These are phyloP conservation scores for Magnaporthiopsis incrustans DNA, from an alignment of 2,329 filamentous ascomycete species.

Conservation along the genomic window DNA sequence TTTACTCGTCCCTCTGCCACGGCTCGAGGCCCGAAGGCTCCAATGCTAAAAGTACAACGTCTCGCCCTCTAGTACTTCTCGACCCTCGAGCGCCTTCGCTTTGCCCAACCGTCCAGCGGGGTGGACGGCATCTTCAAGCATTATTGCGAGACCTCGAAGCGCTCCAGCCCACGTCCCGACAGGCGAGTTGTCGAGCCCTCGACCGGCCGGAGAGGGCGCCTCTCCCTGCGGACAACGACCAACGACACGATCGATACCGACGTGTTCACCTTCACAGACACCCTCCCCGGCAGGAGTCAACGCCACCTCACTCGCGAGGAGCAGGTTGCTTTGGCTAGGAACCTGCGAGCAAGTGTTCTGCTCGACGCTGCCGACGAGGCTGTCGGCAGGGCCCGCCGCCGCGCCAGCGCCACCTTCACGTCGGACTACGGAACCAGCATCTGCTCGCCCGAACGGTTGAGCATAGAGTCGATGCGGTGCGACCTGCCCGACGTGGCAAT, in stretches of 20 bases:
- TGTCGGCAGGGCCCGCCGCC: conserved; percentile 38
- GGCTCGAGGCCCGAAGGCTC: too few relatives aligned
- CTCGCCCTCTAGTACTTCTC: conserved; percentile 57
- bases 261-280: conserved; percentile 59
- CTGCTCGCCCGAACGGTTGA: conserved; percentile 21
- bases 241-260: conserved; percentile 38
- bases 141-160: conserved; percentile 27
- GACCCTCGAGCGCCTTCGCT: conserved; percentile 60
- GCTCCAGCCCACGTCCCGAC: conserved; percentile 21
- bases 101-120: conserved; percentile 40
- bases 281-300: conserved; percentile 64
- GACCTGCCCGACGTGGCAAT: conserved; percentile 11
- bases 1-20: too few relatives aligned
- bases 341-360: conserved; percentile 30
- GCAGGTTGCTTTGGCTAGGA: conserved; percentile 50
- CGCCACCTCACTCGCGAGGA: conserved; percentile 65
- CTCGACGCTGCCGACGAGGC: conserved; percentile 44
- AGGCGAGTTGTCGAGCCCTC: conserved; percentile 22
- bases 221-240: conserved; percentile 17
- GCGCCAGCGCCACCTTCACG: conserved; percentile 26
- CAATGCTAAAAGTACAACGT: neutral
- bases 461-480: conserved; percentile 21
- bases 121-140: conserved; percentile 28
- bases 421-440: conserved; percentile 19
- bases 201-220: conserved; percentile 21